Evolutionary conservation across 2,329 filamentous ascomycete species (phyloP), one percentile per base, ranked within the genome.

Genomic region (Penicillium sp.): DNA sequence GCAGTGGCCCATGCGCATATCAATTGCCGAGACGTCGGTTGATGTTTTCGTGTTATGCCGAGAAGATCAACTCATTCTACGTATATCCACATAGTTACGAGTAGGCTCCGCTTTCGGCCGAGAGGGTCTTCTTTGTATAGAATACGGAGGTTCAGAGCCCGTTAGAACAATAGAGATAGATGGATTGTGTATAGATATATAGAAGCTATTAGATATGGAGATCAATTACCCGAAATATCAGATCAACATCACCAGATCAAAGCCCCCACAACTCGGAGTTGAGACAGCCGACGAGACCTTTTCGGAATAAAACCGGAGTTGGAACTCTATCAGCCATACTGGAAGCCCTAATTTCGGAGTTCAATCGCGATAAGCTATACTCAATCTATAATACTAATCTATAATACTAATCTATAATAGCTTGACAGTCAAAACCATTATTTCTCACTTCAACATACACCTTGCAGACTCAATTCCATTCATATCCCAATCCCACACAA

Each of bases 221-320:
- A 22, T 22, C 22, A 22, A 22, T 7, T 19, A 10, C 12, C 22
- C 7, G 22, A 35, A 6, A 35, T 35, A 34, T 19, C 33, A 24
- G 4, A 21, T 21, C 17, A 19, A 19, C 17, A 24, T 7, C 22
- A 24, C 2, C 26, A 26, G 26, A 26, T 26, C 2, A 12, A 12
- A 19, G 17, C 17, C 33, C 31, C 31, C 15, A 33, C 21, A 21
- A 21, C 2, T 17, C 32, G 45, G 45, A 48, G 45, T 35, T 29
- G 5, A 6, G 3, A 21, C 7, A 22, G 22, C 22, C 22, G 22
- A 6, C 22, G 22, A 15, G 22, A 13, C 29, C 29, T 37, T 37
- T 35, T 26, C 48, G 48, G 48, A 4, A 31, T 45, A 29, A 15
- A 34, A 15, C 29, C 48, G 48, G 48, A 42, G 24, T 35, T 46